Percentiles rank a stretch among this genome's conserved stretches.
Conservation (phyloP, 2,329 filamentous ascomycete genomes). For the Pseudofabraea citricarpa region DNA sequence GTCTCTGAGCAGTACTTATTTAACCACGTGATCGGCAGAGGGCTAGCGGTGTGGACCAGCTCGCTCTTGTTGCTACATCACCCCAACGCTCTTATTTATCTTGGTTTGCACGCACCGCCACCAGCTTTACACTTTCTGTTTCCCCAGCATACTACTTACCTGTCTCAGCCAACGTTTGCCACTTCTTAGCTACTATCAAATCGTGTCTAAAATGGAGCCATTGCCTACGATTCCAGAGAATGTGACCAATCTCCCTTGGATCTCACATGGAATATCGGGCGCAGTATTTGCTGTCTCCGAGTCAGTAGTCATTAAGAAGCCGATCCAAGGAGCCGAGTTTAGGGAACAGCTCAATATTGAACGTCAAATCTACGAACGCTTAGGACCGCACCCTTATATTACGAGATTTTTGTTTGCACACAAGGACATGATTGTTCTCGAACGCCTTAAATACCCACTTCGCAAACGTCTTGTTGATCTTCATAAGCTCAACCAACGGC, state of each 20-base stretch:
- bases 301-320: slow-evolving; percentile 4
- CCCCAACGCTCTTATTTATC: too few species aligned
- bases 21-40: too few species aligned
- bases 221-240: slow-evolving; percentile 1
- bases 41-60: too few species aligned
- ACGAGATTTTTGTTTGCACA: neutral
- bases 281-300: slow-evolving; percentile 4
- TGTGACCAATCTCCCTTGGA: slow-evolving; percentile 1
- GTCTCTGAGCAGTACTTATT: too few species aligned
- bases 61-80: too few species aligned
- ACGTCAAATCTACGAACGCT: slow-evolving; percentile 3
- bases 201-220: too few species aligned
- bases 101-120: too few species aligned
- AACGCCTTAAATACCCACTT: slow-evolving; percentile 6
- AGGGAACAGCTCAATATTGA: slow-evolving; percentile 4
- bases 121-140: too few species aligned
- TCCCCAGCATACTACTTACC: too few species aligned
- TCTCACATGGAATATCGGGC: slow-evolving; percentile 3
- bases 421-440: slow-evolving; percentile 2
- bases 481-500: slow-evolving; percentile 1
- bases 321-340: neutral
- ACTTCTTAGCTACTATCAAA: too few species aligned
- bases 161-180: too few species aligned
- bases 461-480: slow-evolving; percentile 2
- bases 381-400: slow-evolving; percentile 5